A percentile compares a stretch with the other conserved stretches of the same genome.
Evolutionary conservation across 139 green algal genomes (phyloP).

Genomic region (Edaphochlamys debaryana): DNA sequence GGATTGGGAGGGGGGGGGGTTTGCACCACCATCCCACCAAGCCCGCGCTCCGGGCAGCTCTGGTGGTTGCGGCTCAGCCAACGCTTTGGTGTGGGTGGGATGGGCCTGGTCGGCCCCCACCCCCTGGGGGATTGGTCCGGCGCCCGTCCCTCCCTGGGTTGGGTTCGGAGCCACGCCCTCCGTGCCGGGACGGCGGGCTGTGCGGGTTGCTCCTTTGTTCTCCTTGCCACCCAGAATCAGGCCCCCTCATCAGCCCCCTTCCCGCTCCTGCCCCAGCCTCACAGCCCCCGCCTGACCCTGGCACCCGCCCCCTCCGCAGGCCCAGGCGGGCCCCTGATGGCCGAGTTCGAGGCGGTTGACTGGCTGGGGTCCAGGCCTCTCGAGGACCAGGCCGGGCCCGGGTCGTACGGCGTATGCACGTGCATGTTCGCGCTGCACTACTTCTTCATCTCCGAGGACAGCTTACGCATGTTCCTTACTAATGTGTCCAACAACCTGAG

Average conservation of each 20-base stretch:
- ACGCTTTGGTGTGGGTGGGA: no score
- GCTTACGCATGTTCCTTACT: slow-evolving; percentile 76
- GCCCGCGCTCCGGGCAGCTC: background rate
- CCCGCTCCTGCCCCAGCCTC: no score
- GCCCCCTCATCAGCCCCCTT: no score
- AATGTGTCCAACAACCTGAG: slow-evolving; percentile 89
- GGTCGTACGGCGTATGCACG: slow-evolving; percentile 81
- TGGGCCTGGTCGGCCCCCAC: no score
- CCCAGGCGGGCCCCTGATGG: background rate
- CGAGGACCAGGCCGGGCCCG: background rate
- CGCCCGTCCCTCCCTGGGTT: no score
- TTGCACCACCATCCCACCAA: background rate
- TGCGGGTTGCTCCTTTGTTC: no score
- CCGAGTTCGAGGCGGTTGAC: slow-evolving; percentile 50
- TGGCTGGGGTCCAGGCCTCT: slow-evolving; percentile 35
- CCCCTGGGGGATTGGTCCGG: no score
- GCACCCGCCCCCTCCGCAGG: no score
- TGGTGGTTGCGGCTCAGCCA: background rate
- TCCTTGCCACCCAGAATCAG: no score
- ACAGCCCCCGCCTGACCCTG: background rate
- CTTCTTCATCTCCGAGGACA: slow-evolving; percentile 83
- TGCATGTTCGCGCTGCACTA: slow-evolving; percentile 98
- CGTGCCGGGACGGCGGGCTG: no score
- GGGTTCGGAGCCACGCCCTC: no score
- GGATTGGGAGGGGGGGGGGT: background rate